A percentile compares a stretch with the other conserved stretches of the same genome.
These are phyloP conservation scores for Raddia guianensis DNA, from an alignment of 176 grass and related monocot genomes.

Conservation along the genomic window DNA sequence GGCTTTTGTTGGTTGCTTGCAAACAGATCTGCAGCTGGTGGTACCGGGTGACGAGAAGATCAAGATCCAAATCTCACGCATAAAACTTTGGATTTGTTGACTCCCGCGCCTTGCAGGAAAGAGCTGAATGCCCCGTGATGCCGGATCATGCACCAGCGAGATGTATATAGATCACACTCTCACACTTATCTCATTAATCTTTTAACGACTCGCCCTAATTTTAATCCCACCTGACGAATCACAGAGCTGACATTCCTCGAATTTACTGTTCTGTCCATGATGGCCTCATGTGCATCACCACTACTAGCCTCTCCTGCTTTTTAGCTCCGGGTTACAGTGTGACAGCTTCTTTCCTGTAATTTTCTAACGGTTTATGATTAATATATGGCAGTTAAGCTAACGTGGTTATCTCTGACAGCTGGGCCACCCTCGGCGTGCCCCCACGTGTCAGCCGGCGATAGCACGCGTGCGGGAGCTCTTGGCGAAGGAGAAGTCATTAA, in stretches of 20 bases:
- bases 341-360: not conserved
- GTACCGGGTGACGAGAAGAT: not conserved
- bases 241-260: constrained; percentile 41
- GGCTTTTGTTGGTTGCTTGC: constrained; percentile 7
- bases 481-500: not conserved
- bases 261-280: constrained; percentile 12
- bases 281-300: constrained; percentile 19
- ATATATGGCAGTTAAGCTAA: not conserved
- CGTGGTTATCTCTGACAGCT: not conserved
- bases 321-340: not conserved
- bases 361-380: not conserved
- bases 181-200: not conserved
- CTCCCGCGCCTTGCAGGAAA: not conserved
- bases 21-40: constrained; percentile 31
- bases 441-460: not conserved
- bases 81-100: not conserved
- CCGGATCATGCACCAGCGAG: not conserved
- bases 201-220: not conserved
- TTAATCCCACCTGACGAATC: constrained; percentile 25
- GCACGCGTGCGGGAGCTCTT: no score
- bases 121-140: not conserved
- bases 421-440: not conserved
- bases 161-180: not conserved
- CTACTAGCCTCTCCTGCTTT: not conserved
- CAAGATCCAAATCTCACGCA: constrained; percentile 21